Evolutionary conservation across 331 rosid species (phyloP).

Genomic region (Acacia concinna): DNA sequence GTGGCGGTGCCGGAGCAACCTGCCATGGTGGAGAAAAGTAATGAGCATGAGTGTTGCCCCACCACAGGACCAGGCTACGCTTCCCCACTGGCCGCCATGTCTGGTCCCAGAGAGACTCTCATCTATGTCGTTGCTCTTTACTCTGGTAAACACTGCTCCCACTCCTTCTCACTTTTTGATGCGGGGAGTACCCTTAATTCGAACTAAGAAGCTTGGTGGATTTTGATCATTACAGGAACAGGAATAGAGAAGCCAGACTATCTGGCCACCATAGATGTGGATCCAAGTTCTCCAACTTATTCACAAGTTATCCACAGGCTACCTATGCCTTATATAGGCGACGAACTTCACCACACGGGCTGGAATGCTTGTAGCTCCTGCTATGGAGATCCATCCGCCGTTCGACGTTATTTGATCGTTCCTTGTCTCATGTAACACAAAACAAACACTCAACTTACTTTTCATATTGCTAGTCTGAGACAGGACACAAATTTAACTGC

Average conservation of each 20-base stretch:
- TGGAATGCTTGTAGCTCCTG: constrained; percentile 99
- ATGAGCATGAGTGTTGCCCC: constrained; percentile 47
- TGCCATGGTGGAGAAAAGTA: constrained; percentile 28
- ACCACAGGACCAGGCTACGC: constrained; percentile 81
- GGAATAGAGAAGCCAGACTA: constrained; percentile 87
- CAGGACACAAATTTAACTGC: neutral
- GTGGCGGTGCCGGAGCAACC: constrained; percentile 15
- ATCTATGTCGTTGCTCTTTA: constrained; percentile 79
- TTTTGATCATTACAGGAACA: constrained; percentile 55
- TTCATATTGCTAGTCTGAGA: neutral
- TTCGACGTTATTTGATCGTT: constrained; percentile 59
- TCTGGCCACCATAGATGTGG: constrained; percentile 83
- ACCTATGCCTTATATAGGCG: constrained; percentile 63
- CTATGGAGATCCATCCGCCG: constrained; percentile 73
- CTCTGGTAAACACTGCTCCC: constrained; percentile 50
- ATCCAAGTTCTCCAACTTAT: constrained; percentile 84
- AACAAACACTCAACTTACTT: neutral
- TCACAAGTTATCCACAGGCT: constrained; percentile 81
- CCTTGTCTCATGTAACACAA: constrained; percentile 72
- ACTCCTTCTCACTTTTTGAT: neutral
- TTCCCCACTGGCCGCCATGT: constrained; percentile 74
- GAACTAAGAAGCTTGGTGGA: neutral
- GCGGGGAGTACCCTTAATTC: neutral
- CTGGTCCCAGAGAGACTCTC: constrained; percentile 80
- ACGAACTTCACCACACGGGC: constrained; percentile 85